phyloP scores from a whole-genome alignment of 805 yeast species.

The Brettanomyces bruxellensis region DNA sequence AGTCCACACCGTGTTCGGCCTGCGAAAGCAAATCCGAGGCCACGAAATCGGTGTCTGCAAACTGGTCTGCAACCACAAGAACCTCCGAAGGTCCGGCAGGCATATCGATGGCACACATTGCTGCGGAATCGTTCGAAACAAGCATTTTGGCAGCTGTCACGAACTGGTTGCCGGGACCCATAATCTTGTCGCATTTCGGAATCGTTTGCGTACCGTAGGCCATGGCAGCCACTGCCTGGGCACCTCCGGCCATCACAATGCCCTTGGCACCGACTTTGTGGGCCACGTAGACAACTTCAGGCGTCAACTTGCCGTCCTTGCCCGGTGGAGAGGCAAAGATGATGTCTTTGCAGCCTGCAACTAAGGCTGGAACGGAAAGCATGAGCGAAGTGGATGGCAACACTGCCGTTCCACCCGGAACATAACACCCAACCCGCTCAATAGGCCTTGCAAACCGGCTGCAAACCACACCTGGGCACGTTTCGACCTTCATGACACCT shows the following conservation, averaged over 20 bases:
- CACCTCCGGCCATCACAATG: constrained; percentile 96
- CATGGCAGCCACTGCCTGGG: constrained; percentile 98
- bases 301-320: constrained; percentile 84
- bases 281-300: constrained; percentile 97
- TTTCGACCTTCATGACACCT: constrained; percentile 73
- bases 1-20: constrained; percentile 98
- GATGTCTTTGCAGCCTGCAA: constrained; percentile 92
- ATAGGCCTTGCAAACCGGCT: constrained; percentile 93
- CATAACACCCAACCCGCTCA: constrained; percentile 88
- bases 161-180: constrained; percentile 99
- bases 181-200: constrained; percentile 90
- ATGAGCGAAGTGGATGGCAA: constrained; percentile 95
- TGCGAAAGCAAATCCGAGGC: constrained; percentile 95
- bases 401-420: constrained; percentile 99
- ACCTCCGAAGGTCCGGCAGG: constrained; percentile 99
- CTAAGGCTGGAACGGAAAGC: constrained; percentile 98
- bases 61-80: constrained; percentile 82
- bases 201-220: constrained; percentile 95
- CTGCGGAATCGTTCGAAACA: constrained; percentile 91
- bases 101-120: constrained; percentile 95
- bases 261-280: constrained; percentile 87
- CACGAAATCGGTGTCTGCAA: constrained; percentile 90
- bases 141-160: constrained; percentile 99
- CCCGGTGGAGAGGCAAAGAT: constrained; percentile 94
- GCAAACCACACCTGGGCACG: constrained; percentile 89